Conservation (phyloP, 306 rosid species). For the Gleditsia sinensis region DNA sequence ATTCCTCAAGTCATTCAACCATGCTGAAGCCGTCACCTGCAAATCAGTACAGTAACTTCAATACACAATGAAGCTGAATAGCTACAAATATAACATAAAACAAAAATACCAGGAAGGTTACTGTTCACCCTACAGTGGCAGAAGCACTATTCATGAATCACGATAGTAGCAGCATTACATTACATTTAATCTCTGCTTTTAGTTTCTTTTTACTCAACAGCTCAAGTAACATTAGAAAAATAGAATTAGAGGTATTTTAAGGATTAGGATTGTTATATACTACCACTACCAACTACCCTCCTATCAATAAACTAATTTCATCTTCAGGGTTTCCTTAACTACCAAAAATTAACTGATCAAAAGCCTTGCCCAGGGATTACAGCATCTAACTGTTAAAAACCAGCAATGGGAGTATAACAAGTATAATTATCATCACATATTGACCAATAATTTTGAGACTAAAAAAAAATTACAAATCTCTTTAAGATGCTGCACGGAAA, state of each 20-base stretch:
- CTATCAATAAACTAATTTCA: too few species aligned
- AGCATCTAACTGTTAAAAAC: conserved; percentile 10
- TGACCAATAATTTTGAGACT: conserved; percentile 21
- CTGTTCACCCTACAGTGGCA: background rate
- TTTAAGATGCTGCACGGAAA: background rate
- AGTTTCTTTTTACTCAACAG: background rate
- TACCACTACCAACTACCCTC: too few species aligned
- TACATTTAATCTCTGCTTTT: background rate
- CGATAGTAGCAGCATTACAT: background rate
- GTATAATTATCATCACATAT: conserved; percentile 23
- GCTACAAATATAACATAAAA: conserved; percentile 4
- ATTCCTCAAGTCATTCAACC: conserved; percentile 96
- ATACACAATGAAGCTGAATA: background rate
- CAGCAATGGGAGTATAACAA: conserved; percentile 11
- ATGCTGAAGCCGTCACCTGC: conserved; percentile 98
- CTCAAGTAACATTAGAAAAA: background rate
- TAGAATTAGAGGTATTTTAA: background rate
- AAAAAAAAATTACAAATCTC: background rate
- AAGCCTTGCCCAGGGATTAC: background rate
- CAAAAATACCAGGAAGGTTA: background rate
- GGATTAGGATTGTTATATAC: background rate
- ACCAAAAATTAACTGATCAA: background rate
- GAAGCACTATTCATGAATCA: background rate
- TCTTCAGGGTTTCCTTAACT: background rate
- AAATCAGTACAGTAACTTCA: conserved; percentile 18